Conservation (phyloP, 148 eudicot species). For the Simmondsia chinensis region DNA sequence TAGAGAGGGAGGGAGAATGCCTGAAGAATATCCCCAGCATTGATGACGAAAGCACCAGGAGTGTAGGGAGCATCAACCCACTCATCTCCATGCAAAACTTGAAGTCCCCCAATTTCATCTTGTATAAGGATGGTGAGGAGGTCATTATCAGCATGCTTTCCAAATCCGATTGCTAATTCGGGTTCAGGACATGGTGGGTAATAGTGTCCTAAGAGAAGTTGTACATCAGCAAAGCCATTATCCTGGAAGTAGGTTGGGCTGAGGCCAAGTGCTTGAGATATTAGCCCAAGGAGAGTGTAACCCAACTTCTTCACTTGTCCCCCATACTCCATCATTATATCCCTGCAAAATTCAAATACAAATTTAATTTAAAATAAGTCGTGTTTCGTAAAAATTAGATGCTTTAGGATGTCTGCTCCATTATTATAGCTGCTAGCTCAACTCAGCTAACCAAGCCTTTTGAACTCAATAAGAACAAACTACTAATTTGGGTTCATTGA, state of each 20-base stretch:
- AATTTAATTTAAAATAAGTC: too few species aligned
- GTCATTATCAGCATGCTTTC: slow-evolving; percentile 17
- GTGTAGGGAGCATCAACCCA: slow-evolving; percentile 15
- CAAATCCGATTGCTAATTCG: slow-evolving; percentile 17
- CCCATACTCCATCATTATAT: slow-evolving; percentile 16
- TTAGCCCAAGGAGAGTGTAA: slow-evolving; percentile 5
- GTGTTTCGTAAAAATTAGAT: not conserved
- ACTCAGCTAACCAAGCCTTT: too few species aligned
- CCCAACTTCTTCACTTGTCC: slow-evolving; percentile 21
- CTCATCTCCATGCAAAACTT: slow-evolving; percentile 14
- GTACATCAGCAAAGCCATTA: slow-evolving; percentile 18
- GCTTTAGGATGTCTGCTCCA: too few species aligned
- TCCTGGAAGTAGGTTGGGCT: slow-evolving; percentile 13
- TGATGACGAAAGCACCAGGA: slow-evolving; percentile 34
- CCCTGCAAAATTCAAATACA: slow-evolving; percentile 27
- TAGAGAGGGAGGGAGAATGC: slow-evolving; percentile 4
- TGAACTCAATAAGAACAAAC: too few species aligned
- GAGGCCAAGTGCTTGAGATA: slow-evolving; percentile 31
- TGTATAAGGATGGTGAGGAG: slow-evolving; percentile 26
- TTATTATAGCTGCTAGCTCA: too few species aligned
- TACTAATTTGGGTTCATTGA: too few species aligned
- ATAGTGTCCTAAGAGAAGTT: slow-evolving; percentile 13
- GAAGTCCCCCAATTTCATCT: slow-evolving; percentile 24
- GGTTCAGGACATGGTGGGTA: slow-evolving; percentile 33
- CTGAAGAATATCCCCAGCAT: slow-evolving; percentile 57